Base-by-base conservation (phyloP, 257 asterid genomes). In the Solanum sejunctum region DNA sequence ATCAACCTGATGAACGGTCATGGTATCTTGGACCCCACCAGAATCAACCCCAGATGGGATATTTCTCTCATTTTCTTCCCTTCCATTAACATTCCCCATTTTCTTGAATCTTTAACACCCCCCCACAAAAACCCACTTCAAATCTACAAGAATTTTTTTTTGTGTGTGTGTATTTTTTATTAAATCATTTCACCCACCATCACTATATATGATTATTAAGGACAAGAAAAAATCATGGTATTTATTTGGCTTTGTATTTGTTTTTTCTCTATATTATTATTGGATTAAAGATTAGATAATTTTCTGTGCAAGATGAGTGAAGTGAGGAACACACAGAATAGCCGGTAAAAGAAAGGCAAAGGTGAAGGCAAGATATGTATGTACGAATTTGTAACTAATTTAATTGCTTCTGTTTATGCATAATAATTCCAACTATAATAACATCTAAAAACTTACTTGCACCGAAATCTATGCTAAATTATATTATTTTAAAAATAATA, bases 1-100 rank as follows among this genome's bases (percentile, higher is more conserved):
- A 83, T 81, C 92, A 36, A 23, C 66, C 47, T 36, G 83, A 47
- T 85, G 92, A 88, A 89, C 91, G 77, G 90, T 85, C 94, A 93
- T 88, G 91, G 78, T 87, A 86, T 90, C 92, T 86, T 93, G 94
- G 86, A 84, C 86, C 55, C 81, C 87, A 80, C 61, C 89, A 18
- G 73, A 88, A 16, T 83, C 89, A 23, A 83, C 88, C 82, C 83
- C 91, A 75, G 92, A 91, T 86, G 89, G 92, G 90, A 52, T 78
- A 78, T 84, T 84, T 81, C 88, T 89, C 84, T 91, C 87, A 77
- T 87, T 92, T 82, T 87, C 93, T 23, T 95, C 98, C 89, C 94
- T 93, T 72, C 98, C 98, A 88, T 89, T 94, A 20, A 91, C 95
- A 91, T 95, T 95, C 81, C 98, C 98, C 98, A 95, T 95, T 87